phyloP scores from a whole-genome alignment of 257 asterid genomes.

The Capsicum rhomboideum region DNA sequence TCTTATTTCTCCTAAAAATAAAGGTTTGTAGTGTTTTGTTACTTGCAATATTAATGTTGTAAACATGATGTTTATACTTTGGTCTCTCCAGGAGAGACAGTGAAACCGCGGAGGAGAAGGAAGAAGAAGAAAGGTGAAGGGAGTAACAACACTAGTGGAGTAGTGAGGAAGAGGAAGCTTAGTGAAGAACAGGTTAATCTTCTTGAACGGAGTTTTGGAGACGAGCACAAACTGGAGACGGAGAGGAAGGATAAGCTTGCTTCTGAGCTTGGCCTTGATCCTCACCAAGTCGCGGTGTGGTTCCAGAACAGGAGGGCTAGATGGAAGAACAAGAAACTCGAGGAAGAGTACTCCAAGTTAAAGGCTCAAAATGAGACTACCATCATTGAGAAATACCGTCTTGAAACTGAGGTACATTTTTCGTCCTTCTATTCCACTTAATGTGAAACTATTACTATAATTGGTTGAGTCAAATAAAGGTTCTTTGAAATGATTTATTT shows the following conservation, averaged over 20 bases:
- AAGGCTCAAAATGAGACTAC: slow-evolving; percentile 35
- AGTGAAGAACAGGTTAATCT: slow-evolving; percentile 13
- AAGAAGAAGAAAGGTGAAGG: slow-evolving; percentile 29
- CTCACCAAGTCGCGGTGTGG: slow-evolving; percentile 17
- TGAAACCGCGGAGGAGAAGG: slow-evolving; percentile 16
- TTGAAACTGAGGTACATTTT: slow-evolving; percentile 49
- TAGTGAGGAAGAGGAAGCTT: slow-evolving; percentile 10
- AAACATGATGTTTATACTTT: not conserved
- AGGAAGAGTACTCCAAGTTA: slow-evolving; percentile 16
- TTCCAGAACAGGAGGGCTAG: slow-evolving; percentile 16
- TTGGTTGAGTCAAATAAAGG: not conserved
- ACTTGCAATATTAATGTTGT: not conserved
- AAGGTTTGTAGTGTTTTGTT: not conserved
- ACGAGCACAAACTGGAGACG: slow-evolving; percentile 23
- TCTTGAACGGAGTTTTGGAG: slow-evolving; percentile 30
- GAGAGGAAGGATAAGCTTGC: slow-evolving; percentile 17
- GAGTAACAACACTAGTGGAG: not conserved
- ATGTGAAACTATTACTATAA: not conserved
- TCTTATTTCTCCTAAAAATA: too few relatives aligned
- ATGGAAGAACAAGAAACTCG: slow-evolving; percentile 11
- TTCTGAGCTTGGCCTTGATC: slow-evolving; percentile 14
- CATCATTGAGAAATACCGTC: slow-evolving; percentile 51
- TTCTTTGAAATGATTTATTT: not conserved
- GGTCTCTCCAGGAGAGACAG: slow-evolving; percentile 8
- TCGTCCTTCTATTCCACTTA: not conserved